Conservation (phyloP, 2,329 filamentous ascomycete genomes). For the Verticillium isaacii region DNA sequence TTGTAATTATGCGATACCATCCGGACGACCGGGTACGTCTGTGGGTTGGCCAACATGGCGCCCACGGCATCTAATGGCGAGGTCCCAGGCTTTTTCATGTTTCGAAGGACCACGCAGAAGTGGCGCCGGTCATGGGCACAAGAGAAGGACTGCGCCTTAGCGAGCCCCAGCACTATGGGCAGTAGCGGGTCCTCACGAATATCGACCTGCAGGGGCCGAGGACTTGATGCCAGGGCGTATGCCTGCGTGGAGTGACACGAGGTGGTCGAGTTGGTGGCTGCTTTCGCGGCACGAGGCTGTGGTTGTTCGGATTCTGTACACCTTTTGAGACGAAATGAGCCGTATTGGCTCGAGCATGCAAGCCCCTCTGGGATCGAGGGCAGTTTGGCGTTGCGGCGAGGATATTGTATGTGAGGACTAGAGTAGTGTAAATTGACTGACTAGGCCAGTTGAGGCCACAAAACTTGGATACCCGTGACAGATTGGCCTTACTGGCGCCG, state of each 20-base stretch:
- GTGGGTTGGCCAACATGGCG: not conserved
- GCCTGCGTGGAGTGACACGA: not conserved
- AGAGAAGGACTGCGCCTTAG: not conserved
- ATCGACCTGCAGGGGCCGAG: not conserved
- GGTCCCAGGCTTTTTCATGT: not conserved
- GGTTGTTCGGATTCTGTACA: not conserved
- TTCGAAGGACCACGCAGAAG: not conserved
- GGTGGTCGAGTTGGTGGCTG: not conserved
- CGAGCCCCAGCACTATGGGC: not conserved
- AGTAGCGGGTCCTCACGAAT: not conserved
- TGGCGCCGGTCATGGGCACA: not conserved
- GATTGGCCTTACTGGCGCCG: too few species aligned
- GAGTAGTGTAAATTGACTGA: conserved; percentile 2
- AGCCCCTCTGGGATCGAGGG: not conserved
- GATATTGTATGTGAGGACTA: conserved; percentile 1
- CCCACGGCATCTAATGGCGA: not conserved
- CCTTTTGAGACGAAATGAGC: not conserved
- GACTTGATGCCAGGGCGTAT: not conserved
- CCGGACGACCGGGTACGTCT: not conserved
- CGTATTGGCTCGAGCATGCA: not conserved
- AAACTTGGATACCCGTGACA: not conserved
- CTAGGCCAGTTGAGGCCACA: not conserved
- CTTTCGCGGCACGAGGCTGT: not conserved
- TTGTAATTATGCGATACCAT: conserved; percentile 4
- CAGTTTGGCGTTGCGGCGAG: conserved; percentile 1